Evolutionary conservation across 306 rosid species (phyloP).

Genomic region (Bauhinia variegata): DNA sequence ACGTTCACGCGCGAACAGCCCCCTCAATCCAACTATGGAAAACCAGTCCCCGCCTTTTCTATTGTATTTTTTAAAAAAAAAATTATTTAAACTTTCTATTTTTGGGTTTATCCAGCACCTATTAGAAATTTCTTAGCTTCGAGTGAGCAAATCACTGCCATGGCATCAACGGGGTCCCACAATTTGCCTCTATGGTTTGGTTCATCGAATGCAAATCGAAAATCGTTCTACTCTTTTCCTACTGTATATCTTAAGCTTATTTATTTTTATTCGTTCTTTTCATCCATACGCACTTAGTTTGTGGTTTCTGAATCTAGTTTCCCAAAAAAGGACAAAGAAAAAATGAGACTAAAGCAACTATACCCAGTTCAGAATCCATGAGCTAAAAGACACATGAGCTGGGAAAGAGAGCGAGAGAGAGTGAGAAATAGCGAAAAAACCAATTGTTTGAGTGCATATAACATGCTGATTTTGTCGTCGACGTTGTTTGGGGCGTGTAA

Average conservation of each 20-base stretch:
- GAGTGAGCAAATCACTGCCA: background rate
- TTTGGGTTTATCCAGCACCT: background rate
- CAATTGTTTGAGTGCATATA: slow-evolving; percentile 5
- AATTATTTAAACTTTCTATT: too few relatives aligned
- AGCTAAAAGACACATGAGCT: slow-evolving; percentile 7
- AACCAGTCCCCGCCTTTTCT: background rate
- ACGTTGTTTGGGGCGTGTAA: slow-evolving; percentile 24
- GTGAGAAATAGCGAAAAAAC: background rate
- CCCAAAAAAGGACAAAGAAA: background rate
- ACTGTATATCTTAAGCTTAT: too few relatives aligned
- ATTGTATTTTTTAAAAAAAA: background rate
- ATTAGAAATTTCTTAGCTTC: background rate
- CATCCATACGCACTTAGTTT: background rate
- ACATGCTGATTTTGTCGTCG: slow-evolving; percentile 20
- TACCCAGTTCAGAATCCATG: slow-evolving; percentile 6
- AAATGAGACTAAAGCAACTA: background rate
- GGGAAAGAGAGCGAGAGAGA: background rate
- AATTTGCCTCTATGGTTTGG: background rate
- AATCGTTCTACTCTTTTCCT: background rate
- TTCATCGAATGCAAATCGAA: background rate
- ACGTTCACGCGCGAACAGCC: background rate
- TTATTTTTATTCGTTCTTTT: too few relatives aligned
- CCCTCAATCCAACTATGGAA: background rate
- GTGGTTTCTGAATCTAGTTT: background rate
- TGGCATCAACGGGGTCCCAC: slow-evolving; percentile 4